Percentiles rank a stretch among this genome's conserved stretches.
Evolutionary conservation across 2,329 filamentous ascomycete species (phyloP).

Genomic region (Fusarium neocosmosporiellum): DNA sequence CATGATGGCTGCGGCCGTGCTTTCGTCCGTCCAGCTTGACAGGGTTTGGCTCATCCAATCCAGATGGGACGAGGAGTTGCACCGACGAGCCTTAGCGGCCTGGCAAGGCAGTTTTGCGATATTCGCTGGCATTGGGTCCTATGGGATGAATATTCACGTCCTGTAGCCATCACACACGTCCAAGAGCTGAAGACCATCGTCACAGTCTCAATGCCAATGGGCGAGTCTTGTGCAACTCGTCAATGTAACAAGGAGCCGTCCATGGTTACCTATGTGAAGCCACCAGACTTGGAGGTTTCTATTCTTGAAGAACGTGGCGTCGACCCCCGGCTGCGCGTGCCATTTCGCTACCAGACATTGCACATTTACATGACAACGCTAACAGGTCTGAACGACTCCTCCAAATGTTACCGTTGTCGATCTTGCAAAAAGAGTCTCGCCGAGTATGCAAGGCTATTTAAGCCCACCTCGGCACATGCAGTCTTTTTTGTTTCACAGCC

Average conservation of each 20-base stretch:
- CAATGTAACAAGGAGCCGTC: slow-evolving; percentile 2
- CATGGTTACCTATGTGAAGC: neutral
- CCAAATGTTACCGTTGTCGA: neutral
- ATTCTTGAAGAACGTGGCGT: slow-evolving; percentile 30
- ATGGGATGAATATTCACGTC: neutral
- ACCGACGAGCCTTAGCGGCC: neutral
- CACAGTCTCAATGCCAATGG: neutral
- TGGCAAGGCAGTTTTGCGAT: slow-evolving; percentile 13
- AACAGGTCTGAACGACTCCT: neutral
- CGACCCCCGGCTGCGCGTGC: slow-evolving; percentile 15
- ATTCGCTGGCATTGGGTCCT: neutral
- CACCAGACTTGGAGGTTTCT: slow-evolving; percentile 25
- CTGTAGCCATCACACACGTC: neutral
- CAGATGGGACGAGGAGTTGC: neutral
- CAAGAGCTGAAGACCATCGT: neutral
- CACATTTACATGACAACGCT: neutral
- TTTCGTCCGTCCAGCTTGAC: slow-evolving; percentile 3
- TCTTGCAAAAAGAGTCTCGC: neutral
- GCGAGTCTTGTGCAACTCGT: neutral
- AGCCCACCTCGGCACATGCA: neutral
- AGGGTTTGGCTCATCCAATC: slow-evolving; percentile 5
- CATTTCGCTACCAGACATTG: neutral
- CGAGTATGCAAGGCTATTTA: slow-evolving; percentile 1
- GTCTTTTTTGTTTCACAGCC: neutral
- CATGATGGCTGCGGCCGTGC: slow-evolving; percentile 5